These are phyloP conservation scores for Leucaena leucocephala DNA, from an alignment of 306 rosid genomes.

Conservation along the genomic window DNA sequence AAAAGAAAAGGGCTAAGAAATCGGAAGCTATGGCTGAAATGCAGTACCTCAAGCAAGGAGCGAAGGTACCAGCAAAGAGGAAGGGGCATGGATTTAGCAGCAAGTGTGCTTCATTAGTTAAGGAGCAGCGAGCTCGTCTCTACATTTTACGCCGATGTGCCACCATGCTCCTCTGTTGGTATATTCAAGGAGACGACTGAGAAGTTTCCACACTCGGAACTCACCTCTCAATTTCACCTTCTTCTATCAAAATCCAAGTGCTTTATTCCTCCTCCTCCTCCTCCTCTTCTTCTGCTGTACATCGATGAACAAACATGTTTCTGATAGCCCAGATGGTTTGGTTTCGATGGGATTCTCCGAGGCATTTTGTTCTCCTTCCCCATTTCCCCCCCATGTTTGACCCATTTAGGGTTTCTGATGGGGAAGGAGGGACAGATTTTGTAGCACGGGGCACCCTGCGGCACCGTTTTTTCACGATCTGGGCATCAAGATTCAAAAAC, in stretches of 20 bases:
- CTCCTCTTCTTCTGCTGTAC: neutral
- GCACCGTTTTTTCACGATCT: conserved; percentile 44
- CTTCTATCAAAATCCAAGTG: neutral
- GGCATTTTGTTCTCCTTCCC: conserved; percentile 41
- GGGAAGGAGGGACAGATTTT: conserved; percentile 42
- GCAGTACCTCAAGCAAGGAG: conserved; percentile 37
- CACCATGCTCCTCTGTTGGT: conserved; percentile 95
- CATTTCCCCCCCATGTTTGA: conserved; percentile 38
- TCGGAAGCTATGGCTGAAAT: conserved; percentile 43
- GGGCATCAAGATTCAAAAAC: conserved; percentile 33
- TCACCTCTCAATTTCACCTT: neutral
- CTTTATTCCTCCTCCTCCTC: neutral
- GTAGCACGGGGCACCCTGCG: conserved; percentile 18
- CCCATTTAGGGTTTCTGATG: conserved; percentile 51
- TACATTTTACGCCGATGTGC: conserved; percentile 95
- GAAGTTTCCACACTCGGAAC: neutral
- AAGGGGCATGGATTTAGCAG: conserved; percentile 54
- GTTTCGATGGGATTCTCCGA: conserved; percentile 28
- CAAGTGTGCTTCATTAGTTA: conserved; percentile 71
- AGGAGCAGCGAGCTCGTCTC: conserved; percentile 85
- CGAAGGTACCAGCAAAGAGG: conserved; percentile 36
- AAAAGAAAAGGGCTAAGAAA: neutral
- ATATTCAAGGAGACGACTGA: conserved; percentile 85
- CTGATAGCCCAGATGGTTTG: conserved; percentile 40
- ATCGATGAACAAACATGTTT: conserved; percentile 26